Base-by-base conservation (phyloP, 805 yeast species). In the Metschnikowia arizonensis region DNA sequence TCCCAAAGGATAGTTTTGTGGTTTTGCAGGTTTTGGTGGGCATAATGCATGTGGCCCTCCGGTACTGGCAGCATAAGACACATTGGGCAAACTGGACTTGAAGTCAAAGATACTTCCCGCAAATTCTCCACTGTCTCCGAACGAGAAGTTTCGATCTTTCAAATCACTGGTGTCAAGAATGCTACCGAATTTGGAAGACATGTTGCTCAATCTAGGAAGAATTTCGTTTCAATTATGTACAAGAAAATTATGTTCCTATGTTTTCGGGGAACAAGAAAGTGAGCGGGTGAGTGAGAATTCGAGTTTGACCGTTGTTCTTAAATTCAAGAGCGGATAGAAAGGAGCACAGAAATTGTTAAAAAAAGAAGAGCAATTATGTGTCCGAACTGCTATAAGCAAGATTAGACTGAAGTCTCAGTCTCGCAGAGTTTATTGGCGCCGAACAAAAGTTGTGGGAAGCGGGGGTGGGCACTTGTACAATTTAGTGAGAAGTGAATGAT, bases 21-120 rank as follows among this genome's bases (percentile, higher is more conserved):
- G 34, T 39, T 42, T 52, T 37, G 47, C 54, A 33, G 41, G 56
- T 15, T 39, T 50, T 12, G 41, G 47, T 18, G 46, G 52, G 5
- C 47, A 44, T 30, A 50, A 55, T 7, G 54, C 50, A 23, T 55
- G 58, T 5, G 56, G 57, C 1, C 63, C 61, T 17, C 55, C 57
- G 10, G 55, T 53, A 28, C 58, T 58, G 42, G 57, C 50, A 7
- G 57, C 57, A 36, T 52, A 55, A 30, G 55, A 50, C 28, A 50
- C 56, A 26, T 50, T 55, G 25, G 58, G 51, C 35, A 54, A 65
- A 8, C 78, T 78, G 47, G 69, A 66, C 51, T 70, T 74, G 50
- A 72, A 62, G n/a, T 77, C 78, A 57, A 76, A 74, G 5, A 68
- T 64, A 32, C 59, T 63, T 9, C 64, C 47, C 47, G 68, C 76